Evolutionary conservation across 2,329 filamentous ascomycete species (phyloP).

Genomic region (Sphaerostilbella broomeana): DNA sequence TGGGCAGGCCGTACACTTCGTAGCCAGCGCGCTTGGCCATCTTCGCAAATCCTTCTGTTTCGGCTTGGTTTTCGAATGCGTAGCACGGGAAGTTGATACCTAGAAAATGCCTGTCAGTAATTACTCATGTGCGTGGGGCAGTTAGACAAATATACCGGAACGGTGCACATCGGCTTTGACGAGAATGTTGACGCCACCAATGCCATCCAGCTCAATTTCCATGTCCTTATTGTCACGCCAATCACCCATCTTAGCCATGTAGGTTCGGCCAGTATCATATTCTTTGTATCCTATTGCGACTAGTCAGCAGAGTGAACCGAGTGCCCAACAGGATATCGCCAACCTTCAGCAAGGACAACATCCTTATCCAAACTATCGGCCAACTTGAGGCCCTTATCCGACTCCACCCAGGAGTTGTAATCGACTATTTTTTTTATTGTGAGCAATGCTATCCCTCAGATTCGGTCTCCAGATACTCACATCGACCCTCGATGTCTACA

Average conservation of each 20-base stretch:
- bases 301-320: no score
- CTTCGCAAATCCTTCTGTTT: constrained; percentile 97
- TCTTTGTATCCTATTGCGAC: constrained; percentile 80
- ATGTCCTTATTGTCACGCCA: constrained; percentile 88
- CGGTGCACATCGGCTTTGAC: constrained; percentile 97
- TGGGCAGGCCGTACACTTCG: constrained; percentile 83
- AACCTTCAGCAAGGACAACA: constrained; percentile 81
- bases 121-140: not conserved
- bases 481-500: constrained; percentile 87
- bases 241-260: constrained; percentile 89
- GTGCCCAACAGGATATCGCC: no score
- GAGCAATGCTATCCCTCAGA: not conserved
- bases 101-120: constrained; percentile 31
- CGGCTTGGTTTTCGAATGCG: constrained; percentile 96
- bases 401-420: constrained; percentile 98
- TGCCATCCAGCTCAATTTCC: constrained; percentile 87
- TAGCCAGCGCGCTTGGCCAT: constrained; percentile 98
- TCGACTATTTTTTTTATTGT: constrained; percentile 55
- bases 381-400: constrained; percentile 72
- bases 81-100: constrained; percentile 98
- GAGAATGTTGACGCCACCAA: constrained; percentile 94
- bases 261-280: constrained; percentile 80
- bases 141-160: constrained; percentile 55
- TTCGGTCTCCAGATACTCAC: constrained; percentile 45
- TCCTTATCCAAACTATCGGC: constrained; percentile 69